phyloP scores from a whole-genome alignment of 129 eudicot genomes.

The Logfia minima region DNA sequence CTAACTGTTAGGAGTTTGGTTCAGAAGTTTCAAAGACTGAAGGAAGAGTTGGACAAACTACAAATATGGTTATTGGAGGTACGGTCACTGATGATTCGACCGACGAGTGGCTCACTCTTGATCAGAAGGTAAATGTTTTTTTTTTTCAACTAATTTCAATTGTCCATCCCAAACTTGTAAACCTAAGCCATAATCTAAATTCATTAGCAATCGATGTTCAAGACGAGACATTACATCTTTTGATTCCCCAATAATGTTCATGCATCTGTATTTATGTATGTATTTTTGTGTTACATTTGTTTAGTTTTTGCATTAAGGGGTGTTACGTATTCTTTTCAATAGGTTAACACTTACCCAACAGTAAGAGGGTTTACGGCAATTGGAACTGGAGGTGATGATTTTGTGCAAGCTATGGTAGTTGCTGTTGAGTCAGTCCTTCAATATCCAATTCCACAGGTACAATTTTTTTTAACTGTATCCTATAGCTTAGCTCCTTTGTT shows the following conservation, averaged over 20 bases:
- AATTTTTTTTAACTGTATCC: not conserved
- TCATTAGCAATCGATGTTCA: not conserved
- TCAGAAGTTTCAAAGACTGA: constrained; percentile 93
- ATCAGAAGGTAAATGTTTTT: constrained; percentile 47
- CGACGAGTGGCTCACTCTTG: constrained; percentile 73
- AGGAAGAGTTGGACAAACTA: constrained; percentile 96
- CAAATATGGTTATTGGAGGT: constrained; percentile 90
- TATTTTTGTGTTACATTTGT: not conserved
- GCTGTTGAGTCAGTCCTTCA: constrained; percentile 95
- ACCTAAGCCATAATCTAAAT: no score
- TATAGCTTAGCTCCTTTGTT: not conserved
- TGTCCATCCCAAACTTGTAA: not conserved
- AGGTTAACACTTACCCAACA: constrained; percentile 91
- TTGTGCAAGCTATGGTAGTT: constrained; percentile 92
- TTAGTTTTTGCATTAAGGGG: constrained; percentile 10
- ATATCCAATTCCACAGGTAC: constrained; percentile 78
- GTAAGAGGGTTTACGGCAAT: constrained; percentile 96
- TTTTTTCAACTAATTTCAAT: not conserved
- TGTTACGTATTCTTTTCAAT: constrained; percentile 1
- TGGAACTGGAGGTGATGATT: constrained; percentile 97
- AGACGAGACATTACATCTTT: not conserved
- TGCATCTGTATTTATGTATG: not conserved
- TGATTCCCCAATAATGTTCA: not conserved
- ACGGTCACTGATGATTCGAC: constrained; percentile 87
- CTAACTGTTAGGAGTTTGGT: constrained; percentile 26